Evolutionary conservation across 83 land plant genomes (phyloP).

Genomic region (Larix sibirica): DNA sequence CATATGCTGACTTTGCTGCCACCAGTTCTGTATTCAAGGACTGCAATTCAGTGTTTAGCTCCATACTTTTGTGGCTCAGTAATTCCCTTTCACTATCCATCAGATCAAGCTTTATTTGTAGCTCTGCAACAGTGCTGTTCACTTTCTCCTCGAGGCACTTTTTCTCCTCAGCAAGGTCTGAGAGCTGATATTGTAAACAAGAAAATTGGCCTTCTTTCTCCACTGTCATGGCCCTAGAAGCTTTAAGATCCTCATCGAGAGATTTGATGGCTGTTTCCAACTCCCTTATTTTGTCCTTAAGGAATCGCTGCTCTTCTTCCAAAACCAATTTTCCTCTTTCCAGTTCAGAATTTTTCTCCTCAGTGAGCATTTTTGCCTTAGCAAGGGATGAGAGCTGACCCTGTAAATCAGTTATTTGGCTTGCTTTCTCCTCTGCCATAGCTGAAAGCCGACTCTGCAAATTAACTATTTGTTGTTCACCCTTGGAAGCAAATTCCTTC

Average conservation of each 20-base stretch:
- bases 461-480: background rate
- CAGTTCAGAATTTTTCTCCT: background rate
- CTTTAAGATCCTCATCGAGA: too few relatives aligned
- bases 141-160: background rate
- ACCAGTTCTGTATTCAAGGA: background rate
- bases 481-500: background rate
- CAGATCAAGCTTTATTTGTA: background rate
- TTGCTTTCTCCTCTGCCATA: background rate
- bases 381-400: background rate
- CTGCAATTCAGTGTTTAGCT: background rate
- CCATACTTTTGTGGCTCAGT: background rate
- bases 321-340: too few relatives aligned
- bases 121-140: background rate
- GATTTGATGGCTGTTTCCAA: too few relatives aligned
- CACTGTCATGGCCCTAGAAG: too few relatives aligned
- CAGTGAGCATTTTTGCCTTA: background rate
- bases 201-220: too few relatives aligned
- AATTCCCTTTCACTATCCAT: background rate
- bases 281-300: too few relatives aligned
- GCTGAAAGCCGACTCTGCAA: background rate
- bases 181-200: background rate
- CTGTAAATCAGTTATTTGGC: background rate
- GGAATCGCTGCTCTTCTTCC: too few relatives aligned
- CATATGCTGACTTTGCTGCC: background rate
- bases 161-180: too few relatives aligned